Evolutionary conservation across 352 stramenopile species (phyloP).

Genomic region (Globisporangium lucens): DNA sequence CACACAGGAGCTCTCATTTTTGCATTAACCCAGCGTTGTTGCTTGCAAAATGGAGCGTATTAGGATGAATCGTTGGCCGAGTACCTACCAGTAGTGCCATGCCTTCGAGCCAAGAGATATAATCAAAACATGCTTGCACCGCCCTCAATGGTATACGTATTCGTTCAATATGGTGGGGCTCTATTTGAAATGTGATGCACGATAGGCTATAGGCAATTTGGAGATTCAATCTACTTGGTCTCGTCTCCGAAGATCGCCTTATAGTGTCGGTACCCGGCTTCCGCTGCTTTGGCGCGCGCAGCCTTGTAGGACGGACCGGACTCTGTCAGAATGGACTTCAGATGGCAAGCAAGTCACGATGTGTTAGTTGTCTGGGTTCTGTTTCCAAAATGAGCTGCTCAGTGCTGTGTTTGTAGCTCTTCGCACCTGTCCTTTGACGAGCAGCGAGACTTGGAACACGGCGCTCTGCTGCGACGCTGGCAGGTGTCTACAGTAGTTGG

Average conservation of each 20-base stretch:
- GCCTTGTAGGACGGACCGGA: conserved; percentile 56
- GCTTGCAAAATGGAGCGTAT: neutral
- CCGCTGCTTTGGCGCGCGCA: conserved; percentile 48
- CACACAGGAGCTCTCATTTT: neutral
- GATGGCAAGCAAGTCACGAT: neutral
- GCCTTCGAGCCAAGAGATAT: neutral
- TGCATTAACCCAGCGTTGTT: neutral
- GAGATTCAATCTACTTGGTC: neutral
- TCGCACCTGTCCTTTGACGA: conserved; percentile 60
- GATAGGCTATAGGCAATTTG: neutral
- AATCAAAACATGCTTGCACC: neutral
- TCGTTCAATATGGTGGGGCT: neutral
- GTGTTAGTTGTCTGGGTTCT: neutral
- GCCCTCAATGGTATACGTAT: neutral
- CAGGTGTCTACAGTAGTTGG: conserved; percentile 34
- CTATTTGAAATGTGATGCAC: neutral
- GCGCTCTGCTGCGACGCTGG: conserved; percentile 42
- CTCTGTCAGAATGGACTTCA: conserved; percentile 43
- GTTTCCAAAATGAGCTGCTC: neutral
- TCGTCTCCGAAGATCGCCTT: conserved; percentile 22
- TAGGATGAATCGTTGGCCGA: neutral
- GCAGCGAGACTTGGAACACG: conserved; percentile 49
- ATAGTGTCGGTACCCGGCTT: conserved; percentile 51
- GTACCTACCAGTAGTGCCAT: no score
- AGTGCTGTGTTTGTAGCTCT: neutral